Conservation (phyloP, 2,329 filamentous ascomycete genomes). For the Colletotrichum euphorbiae region DNA sequence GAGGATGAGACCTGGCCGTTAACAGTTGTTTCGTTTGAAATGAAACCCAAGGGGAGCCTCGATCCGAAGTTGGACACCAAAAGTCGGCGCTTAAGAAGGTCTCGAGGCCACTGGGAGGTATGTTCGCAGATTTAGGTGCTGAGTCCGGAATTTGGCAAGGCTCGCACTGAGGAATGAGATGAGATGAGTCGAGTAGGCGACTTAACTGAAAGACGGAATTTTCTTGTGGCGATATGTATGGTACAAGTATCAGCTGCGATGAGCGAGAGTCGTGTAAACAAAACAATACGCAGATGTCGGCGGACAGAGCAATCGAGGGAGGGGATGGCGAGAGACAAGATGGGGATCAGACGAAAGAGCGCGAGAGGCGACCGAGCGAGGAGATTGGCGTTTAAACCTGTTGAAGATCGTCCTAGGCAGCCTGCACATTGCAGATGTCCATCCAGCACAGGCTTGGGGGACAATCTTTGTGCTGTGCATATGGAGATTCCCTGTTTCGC, state of each 20-base stretch:
- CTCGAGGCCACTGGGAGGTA: conserved; percentile 21
- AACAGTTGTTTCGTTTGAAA: conserved; percentile 9
- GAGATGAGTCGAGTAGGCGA: conserved; percentile 18
- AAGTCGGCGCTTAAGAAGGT: neutral
- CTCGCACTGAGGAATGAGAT: conserved; percentile 31
- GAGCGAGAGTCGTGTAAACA: conserved; percentile 28
- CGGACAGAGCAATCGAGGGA: conserved; percentile 9
- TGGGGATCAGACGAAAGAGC: conserved; percentile 18
- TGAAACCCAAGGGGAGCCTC: conserved; percentile 4
- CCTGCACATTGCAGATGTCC: conserved; percentile 26
- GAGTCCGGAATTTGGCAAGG: conserved; percentile 26
- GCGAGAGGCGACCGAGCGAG: conserved; percentile 21
- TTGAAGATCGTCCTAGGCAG: conserved; percentile 38
- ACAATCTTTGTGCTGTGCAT: conserved; percentile 39
- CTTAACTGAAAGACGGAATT: neutral
- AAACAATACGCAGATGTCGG: conserved; percentile 8
- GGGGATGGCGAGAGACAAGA: conserved; percentile 33
- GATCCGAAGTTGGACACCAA: neutral
- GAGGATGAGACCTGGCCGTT: conserved; percentile 13
- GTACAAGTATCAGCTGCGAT: conserved; percentile 11
- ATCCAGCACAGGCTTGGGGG: conserved; percentile 21
- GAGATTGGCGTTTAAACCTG: conserved; percentile 40
- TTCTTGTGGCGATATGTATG: conserved; percentile 15
- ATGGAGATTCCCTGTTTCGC: conserved; percentile 39
- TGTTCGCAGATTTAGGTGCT: conserved; percentile 23